Base-by-base conservation (phyloP, 2,329 filamentous ascomycete species). In the Claviceps pazoutovae region DNA sequence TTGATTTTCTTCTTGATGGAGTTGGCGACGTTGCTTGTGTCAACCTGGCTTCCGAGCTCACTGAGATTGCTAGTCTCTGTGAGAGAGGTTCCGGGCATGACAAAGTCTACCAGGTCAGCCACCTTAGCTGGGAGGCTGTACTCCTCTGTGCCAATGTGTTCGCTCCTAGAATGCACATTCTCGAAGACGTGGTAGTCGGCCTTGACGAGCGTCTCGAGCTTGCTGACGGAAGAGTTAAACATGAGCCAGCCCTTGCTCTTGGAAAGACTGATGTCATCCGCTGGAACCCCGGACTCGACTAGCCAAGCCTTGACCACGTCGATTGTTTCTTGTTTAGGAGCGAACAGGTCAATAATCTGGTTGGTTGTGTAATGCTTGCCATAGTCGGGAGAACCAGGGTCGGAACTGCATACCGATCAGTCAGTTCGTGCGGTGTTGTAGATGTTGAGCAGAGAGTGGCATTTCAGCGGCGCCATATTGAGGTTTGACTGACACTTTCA, bases 291-390 rank as follows among this genome's bases (percentile, higher is more conserved):
- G 23, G 72, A 70, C 5, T 64, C 60, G 19, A 68, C 61, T n/a
- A 82, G 68, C 79, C 79, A 83, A 8, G 66, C 58, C 57, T 71
- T 71, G 34, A 81, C 74, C 1, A 71, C 64, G 16, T 71, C 65
- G 3, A 80, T 70, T 5, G 74, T 65, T 43, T 76, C 71, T 6
- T 64, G 56, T 14, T 56, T 58, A 0, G 70, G 68, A 8, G 71
- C 65, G 61, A 75, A 75, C 48, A 66, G 69, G 14, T 69, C 64
- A 9, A 67, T 62, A 2, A 75, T 61, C 56, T 74, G 62, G 30
- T 71, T 61, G 2, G 66, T 57, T 5, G 68, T 68, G 69, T 71
- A 74, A 61, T 75, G 72, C 52, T 69, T 67, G 50, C 73, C 72
- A 56, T 74, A 75, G 37, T 67, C 65, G n/a, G 66, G 57, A 6